Percentiles rank a stretch among this genome's conserved stretches.
Conservation (phyloP, 257 asterid species). For the Hygrophila difformis region DNA sequence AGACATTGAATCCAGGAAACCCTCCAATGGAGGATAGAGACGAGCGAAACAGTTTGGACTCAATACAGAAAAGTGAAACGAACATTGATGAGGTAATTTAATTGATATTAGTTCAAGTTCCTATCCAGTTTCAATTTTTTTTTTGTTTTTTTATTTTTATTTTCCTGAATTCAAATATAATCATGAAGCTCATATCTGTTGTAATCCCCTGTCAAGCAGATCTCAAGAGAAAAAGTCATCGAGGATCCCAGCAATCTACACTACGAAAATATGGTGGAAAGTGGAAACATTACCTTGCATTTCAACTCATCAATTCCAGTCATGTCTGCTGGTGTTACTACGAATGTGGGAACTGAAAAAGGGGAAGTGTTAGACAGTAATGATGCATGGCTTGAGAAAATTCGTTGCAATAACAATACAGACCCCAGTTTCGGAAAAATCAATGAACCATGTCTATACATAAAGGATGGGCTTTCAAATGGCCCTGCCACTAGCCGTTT, state of each 20-base stretch:
- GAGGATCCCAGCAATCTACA: constrained; percentile 18
- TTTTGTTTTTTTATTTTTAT: no score
- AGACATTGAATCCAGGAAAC: constrained; percentile 17
- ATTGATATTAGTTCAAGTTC: no score
- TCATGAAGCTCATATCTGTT: no score
- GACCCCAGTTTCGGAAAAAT: no score
- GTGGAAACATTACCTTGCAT: not conserved
- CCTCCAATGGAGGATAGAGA: not conserved
- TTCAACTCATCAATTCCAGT: not conserved
- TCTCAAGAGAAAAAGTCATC: constrained; percentile 11
- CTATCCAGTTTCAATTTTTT: no score
- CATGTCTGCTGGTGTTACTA: no score
- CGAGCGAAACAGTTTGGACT: constrained; percentile 12
- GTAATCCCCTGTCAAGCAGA: no score
- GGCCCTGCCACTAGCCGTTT: no score
- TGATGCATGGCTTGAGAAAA: not conserved
- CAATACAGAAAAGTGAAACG: constrained; percentile 15
- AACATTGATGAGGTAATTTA: no score
- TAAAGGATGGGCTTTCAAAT: not conserved
- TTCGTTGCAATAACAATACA: no score
- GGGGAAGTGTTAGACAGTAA: constrained; percentile 6
- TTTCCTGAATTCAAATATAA: no score
- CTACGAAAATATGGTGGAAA: constrained; percentile 26
- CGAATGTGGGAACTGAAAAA: constrained; percentile 9
- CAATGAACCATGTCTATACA: not conserved